A percentile compares a stretch with the other conserved stretches of the same genome.
Conservation (phyloP, 441 rosid genomes). For the Arabidopsis lyrata region DNA sequence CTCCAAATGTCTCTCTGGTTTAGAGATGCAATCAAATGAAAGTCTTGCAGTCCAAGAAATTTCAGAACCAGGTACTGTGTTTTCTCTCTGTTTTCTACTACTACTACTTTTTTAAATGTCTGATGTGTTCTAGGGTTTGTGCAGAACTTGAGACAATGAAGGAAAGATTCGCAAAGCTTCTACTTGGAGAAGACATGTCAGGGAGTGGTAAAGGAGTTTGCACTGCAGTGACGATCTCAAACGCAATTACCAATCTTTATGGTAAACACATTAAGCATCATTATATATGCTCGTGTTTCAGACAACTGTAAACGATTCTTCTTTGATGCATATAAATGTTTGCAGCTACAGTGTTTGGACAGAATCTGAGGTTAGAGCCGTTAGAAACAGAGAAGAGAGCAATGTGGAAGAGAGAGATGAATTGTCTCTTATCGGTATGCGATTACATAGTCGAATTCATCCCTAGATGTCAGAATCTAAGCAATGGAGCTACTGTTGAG, state of each 20-base stretch:
- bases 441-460: conserved; percentile 65
- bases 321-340: conserved; percentile 1
- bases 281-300: conserved; percentile 8
- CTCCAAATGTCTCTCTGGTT: conserved; percentile 32
- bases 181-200: conserved; percentile 83
- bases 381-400: conserved; percentile 65
- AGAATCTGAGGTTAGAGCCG: conserved; percentile 65
- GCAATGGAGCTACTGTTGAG: conserved; percentile 61
- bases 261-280: conserved; percentile 46
- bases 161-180: conserved; percentile 74
- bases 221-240: conserved; percentile 76
- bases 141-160: conserved; percentile 69
- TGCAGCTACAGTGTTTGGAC: conserved; percentile 80
- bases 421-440: conserved; percentile 66
- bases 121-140: not conserved
- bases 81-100: not conserved
- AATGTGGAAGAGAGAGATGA: conserved; percentile 76
- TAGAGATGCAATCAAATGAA: conserved; percentile 31
- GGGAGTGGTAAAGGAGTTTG: conserved; percentile 81
- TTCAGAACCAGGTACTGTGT: conserved; percentile 60
- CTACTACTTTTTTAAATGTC: not conserved
- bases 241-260: conserved; percentile 77
- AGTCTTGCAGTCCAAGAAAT: conserved; percentile 40
- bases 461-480: conserved; percentile 56
- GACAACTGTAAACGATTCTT: not conserved